These are phyloP conservation scores for Lecanicillium sp. DNA, from an alignment of 2,329 filamentous ascomycete species.

Conservation along the genomic window DNA sequence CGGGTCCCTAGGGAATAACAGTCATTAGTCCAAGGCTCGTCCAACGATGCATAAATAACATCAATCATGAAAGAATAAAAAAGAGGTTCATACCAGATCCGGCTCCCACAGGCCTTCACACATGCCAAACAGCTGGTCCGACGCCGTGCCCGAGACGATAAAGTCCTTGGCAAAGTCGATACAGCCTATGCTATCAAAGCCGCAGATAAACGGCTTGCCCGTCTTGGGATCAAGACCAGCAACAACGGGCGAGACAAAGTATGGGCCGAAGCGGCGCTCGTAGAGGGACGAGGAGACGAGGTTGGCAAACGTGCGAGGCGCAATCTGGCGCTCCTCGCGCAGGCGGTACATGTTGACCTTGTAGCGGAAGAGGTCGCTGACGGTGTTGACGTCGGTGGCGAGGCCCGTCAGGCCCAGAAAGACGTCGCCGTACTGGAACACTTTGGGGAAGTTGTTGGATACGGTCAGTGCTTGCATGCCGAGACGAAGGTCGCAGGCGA, in stretches of 20 bases:
- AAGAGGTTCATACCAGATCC: constrained; percentile 62
- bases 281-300: constrained; percentile 86
- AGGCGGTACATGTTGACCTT: constrained; percentile 99
- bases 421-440: constrained; percentile 94
- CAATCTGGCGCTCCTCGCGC: constrained; percentile 94
- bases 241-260: constrained; percentile 91
- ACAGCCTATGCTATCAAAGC: constrained; percentile 97
- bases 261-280: constrained; percentile 92
- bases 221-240: constrained; percentile 93
- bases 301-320: constrained; percentile 91
- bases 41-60: background rate
- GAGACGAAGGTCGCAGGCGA: constrained; percentile 96
- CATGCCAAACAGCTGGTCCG: constrained; percentile 96
- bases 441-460: constrained; percentile 99
- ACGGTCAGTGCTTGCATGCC: constrained; percentile 94
- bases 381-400: constrained; percentile 89
- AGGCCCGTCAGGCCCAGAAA: constrained; percentile 95
- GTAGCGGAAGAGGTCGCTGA: constrained; percentile 96
- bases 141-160: constrained; percentile 92
- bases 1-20: constrained; percentile 53
- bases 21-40: constrained; percentile 12
- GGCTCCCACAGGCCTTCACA: constrained; percentile 98
- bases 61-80: constrained; percentile 1
- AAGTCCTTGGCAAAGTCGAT: constrained; percentile 99
- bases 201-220: constrained; percentile 94